phyloP scores from a whole-genome alignment of 495 filamentous ascomycete genomes.

The Penicillium roqueforti region DNA sequence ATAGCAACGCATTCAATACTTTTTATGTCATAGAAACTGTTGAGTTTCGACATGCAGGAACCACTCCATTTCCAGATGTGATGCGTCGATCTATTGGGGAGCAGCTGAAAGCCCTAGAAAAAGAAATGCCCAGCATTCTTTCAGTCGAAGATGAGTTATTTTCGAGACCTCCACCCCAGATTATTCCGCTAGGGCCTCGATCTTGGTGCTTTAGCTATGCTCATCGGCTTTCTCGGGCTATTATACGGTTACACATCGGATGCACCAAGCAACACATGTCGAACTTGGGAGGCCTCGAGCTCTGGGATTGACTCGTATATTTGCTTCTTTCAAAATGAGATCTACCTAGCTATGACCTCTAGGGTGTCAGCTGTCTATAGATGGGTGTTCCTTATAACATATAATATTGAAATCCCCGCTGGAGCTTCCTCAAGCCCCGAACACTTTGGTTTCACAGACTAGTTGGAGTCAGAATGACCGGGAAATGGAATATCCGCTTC shows the following conservation, averaged over 20 bases:
- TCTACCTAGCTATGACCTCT: neutral
- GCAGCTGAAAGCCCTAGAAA: neutral
- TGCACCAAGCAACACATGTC: neutral
- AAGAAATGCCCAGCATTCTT: neutral
- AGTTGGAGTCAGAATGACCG: constrained; percentile 1
- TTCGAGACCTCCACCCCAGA: too few relatives aligned
- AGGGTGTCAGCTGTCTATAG: too few relatives aligned
- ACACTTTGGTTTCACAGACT: neutral
- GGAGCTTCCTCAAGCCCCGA: neutral
- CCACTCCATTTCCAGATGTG: neutral
- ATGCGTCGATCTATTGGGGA: neutral
- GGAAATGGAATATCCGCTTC: neutral
- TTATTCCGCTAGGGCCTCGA: neutral
- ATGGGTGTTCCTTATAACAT: too few relatives aligned
- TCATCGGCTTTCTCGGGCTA: neutral
- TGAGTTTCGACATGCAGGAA: constrained; percentile 4
- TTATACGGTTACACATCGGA: neutral
- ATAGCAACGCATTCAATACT: neutral
- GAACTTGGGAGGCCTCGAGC: neutral
- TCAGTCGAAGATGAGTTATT: too few relatives aligned
- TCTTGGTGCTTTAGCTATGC: neutral
- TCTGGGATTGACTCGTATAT: neutral
- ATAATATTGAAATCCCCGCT: neutral
- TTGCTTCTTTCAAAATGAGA: neutral
- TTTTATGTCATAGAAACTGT: neutral